Conservation (phyloP, 306 rosid species). For the Alnus rubra region DNA sequence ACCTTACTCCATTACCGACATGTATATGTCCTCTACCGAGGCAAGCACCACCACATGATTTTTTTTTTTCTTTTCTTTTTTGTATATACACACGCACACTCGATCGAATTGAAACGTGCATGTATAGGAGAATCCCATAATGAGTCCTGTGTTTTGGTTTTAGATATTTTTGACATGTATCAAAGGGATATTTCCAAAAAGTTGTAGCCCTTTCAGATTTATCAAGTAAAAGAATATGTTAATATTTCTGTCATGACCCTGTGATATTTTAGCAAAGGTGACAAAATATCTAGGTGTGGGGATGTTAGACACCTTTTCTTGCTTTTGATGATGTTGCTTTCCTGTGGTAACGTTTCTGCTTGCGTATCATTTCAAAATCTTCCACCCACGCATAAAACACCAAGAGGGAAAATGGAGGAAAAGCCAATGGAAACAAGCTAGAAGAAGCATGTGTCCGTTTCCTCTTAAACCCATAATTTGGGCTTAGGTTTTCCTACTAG, state of each 20-base stretch:
- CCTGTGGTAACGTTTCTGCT: not conserved
- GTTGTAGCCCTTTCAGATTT: not conserved
- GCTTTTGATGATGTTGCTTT: not conserved
- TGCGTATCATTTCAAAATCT: not conserved
- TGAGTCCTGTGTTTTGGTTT: not conserved
- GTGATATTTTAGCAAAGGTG: conserved; percentile 13
- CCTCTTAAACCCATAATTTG: too few species aligned
- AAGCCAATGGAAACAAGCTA: not conserved
- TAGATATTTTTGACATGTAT: conserved; percentile 5
- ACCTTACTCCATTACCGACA: conserved; percentile 32
- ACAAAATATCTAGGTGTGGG: conserved; percentile 21
- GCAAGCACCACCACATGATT: conserved; percentile 38
- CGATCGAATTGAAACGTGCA: not conserved
- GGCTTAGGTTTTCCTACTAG: not conserved
- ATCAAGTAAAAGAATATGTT: not conserved
- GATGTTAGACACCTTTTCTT: not conserved
- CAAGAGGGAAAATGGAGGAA: not conserved
- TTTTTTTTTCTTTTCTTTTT: not conserved
- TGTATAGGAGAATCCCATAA: not conserved
- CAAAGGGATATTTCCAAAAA: not conserved
- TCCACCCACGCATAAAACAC: not conserved
- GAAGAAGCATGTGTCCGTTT: not conserved
- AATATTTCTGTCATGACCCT: not conserved
- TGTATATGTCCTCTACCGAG: conserved; percentile 50
- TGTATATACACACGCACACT: conserved; percentile 18